A percentile compares a stretch with the other conserved stretches of the same genome.
phyloP scores from a whole-genome alignment of 441 rosid genomes.

The Brassica hybrid region DNA sequence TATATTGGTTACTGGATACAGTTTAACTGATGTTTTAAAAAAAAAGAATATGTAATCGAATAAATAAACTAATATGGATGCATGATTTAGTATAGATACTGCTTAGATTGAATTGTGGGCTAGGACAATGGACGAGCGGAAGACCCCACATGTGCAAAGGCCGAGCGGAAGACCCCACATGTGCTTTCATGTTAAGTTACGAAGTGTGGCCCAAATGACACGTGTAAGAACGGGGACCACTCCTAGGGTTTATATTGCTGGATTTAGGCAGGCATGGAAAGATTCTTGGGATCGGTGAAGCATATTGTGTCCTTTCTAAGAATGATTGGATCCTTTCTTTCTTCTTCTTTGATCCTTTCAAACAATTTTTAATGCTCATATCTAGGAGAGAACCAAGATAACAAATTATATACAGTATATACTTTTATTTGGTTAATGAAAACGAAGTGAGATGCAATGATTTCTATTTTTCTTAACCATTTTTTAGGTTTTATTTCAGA shows the following conservation, averaged over 20 bases:
- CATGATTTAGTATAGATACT: slow-evolving; percentile 19
- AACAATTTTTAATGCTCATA: neutral
- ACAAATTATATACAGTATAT: neutral
- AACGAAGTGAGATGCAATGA: neutral
- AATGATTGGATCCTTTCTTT: slow-evolving; percentile 51
- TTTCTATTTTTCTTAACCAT: neutral
- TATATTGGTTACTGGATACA: neutral
- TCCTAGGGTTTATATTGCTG: slow-evolving; percentile 48
- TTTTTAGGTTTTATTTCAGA: neutral
- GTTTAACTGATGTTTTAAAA: neutral
- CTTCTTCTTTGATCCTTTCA: neutral
- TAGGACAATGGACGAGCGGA: slow-evolving; percentile 43
- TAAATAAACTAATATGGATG: neutral
- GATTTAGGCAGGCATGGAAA: slow-evolving; percentile 68
- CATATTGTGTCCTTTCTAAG: slow-evolving; percentile 68
- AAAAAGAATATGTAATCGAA: neutral
- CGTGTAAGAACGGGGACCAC: slow-evolving; percentile 33
- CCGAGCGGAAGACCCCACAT: slow-evolving; percentile 43
- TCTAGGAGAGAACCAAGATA: neutral
- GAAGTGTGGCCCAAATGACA: slow-evolving; percentile 32
- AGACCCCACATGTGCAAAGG: slow-evolving; percentile 40
- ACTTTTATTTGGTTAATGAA: neutral
- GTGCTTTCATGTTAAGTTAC: slow-evolving; percentile 44
- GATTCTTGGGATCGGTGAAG: slow-evolving; percentile 67
- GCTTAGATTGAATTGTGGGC: slow-evolving; percentile 44